Base-by-base conservation (phyloP, 257 asterid species). In the Paulownia fortunei region DNA sequence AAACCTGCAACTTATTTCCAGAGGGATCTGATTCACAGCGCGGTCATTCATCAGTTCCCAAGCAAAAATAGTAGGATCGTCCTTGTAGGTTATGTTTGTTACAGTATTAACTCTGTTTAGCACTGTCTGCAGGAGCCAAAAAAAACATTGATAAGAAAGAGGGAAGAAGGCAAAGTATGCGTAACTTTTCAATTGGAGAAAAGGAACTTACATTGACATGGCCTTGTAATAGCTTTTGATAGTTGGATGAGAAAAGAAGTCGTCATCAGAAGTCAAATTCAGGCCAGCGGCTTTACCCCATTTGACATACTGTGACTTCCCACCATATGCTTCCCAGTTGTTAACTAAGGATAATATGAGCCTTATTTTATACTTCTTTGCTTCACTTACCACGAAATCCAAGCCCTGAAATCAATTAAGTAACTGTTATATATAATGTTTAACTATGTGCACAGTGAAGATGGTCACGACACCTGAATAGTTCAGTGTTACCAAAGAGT, bases 291-390 rank as follows among this genome's bases (percentile, higher is more conserved):
- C 93, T 81, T 87, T 91, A 23, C 97, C 99, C 99, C 99, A 95
- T 88, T 95, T 92, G 24, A 90, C 97, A 74, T 95, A 95, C 89
- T 92, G 98, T 19, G 94, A 34, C 88, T 95, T 95, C 52, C 99
- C 99, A 23, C 99, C 99, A 77, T 94, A 94, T 49, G 92, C 97
- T 19, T 94, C 92, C 99, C 99, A 95, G 79, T 93, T 95, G 88
- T 95, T 91, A 21, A 90, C 97, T 30, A 95, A 44, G 24, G 99
- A 90, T 63, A 93, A 55, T 77, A 95, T 89, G 7, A 95, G 91
- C 88, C 99, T 88, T 77, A 92, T 88, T 73, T 87, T 90, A 59
- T 84, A 88, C 89, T 88, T 95, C 79, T 80, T 89, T 60, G 99
- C 99, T 81, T 95, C 99, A 76, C 97, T 92, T 58, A 91, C 67